Conservation (phyloP, 139 green algal species). For the Chlamydomonas urium region DNA sequence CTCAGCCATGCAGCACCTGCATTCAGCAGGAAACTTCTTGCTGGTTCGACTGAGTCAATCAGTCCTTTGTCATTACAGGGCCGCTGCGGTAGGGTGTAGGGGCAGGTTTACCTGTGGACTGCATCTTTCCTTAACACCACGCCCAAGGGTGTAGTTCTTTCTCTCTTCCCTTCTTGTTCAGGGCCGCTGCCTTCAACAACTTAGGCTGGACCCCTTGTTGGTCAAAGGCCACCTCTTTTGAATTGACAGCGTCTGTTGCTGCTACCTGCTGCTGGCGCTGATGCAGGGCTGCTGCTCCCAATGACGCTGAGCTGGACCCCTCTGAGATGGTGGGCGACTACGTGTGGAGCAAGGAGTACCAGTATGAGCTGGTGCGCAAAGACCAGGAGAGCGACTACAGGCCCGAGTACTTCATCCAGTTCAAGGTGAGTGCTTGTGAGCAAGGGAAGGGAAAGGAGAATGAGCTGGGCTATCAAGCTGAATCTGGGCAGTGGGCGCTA, state of each 20-base stretch:
- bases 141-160: no score
- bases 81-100: no score
- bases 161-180: no score
- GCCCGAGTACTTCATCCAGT: constrained; percentile 5
- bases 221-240: no score
- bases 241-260: not conserved
- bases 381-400: not conserved
- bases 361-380: constrained; percentile 8
- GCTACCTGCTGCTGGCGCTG: not conserved
- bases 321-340: constrained; percentile 19
- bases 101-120: no score
- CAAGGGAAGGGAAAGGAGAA: not conserved
- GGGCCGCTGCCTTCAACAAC: no score
- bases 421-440: constrained; percentile 10
- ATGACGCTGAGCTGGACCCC: constrained; percentile 15
- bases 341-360: constrained; percentile 23
- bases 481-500: not conserved
- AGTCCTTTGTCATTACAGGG: no score
- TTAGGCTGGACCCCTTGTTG: no score
- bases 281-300: not conserved
- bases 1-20: not conserved
- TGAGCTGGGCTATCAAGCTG: not conserved
- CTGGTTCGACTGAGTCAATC: no score
- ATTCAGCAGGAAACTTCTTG: no score
- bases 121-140: no score